Evolutionary conservation across 2,329 filamentous ascomycete genomes (phyloP).

Genomic region (Aulographum hederae): DNA sequence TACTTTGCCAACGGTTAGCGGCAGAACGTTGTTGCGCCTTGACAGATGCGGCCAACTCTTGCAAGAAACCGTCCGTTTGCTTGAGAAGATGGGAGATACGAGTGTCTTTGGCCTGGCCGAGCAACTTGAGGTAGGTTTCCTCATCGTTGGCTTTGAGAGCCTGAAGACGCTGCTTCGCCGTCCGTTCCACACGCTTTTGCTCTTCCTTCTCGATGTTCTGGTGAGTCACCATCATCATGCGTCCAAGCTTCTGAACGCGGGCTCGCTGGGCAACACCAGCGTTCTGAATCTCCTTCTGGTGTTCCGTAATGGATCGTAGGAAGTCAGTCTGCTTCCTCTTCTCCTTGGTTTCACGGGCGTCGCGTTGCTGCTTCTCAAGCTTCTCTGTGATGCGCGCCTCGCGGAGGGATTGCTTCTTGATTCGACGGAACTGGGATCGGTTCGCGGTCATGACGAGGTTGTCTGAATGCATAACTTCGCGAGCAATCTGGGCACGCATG

Average conservation of each 20-base stretch:
- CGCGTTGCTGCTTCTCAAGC: slow-evolving; percentile 94
- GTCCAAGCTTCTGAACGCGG: slow-evolving; percentile 72
- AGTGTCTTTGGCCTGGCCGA: slow-evolving; percentile 97
- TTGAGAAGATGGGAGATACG: slow-evolving; percentile 94
- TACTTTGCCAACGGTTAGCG: slow-evolving; percentile 59
- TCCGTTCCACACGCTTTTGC: slow-evolving; percentile 93
- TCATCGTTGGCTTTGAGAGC: slow-evolving; percentile 98
- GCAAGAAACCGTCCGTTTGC: slow-evolving; percentile 94
- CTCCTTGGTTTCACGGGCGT: slow-evolving; percentile 86
- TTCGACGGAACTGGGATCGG: slow-evolving; percentile 69
- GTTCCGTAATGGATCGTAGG: slow-evolving; percentile 67
- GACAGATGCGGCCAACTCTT: slow-evolving; percentile 86
- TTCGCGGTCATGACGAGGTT: slow-evolving; percentile 97
- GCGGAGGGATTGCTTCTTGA: slow-evolving; percentile 92
- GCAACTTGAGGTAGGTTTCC: slow-evolving; percentile 92
- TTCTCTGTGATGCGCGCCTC: slow-evolving; percentile 97
- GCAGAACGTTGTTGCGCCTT: slow-evolving; percentile 81
- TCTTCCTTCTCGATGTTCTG: slow-evolving; percentile 98
- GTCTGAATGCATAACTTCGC: slow-evolving; percentile 87
- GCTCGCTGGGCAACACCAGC: slow-evolving; percentile 47
- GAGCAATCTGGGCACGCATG: slow-evolving; percentile 70
- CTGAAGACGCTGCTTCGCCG: slow-evolving; percentile 97
- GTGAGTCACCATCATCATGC: slow-evolving; percentile 77
- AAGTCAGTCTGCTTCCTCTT: slow-evolving; percentile 96
- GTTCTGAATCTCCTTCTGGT: slow-evolving; percentile 59